Base-by-base conservation (phyloP, 371 early-diverging fungal genomes). In the Haplosporangium sp. region DNA sequence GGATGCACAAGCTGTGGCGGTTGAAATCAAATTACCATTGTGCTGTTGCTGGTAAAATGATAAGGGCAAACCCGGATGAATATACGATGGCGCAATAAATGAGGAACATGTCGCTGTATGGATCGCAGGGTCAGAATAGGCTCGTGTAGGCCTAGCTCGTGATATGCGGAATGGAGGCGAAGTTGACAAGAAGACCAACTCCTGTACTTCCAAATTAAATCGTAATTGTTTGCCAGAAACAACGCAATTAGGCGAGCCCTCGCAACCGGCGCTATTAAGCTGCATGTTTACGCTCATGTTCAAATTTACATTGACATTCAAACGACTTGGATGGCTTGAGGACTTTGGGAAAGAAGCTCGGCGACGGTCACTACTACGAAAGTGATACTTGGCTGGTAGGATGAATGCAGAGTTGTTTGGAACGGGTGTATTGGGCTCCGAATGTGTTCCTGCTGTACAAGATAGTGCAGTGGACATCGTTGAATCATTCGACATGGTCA, bases 131-230 rank as follows among this genome's bases (percentile, higher is more conserved):
- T 78, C 79, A 3, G 79, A 78, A 57, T 78, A 65, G 0, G 79
- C 79, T 7, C 79, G 59, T 27, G 74, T 78, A 0, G 79, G 79
- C 40, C 69, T 74, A 27, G 79, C 79, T 15, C 79, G 58, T 58
- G 79, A 74, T 61, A 78, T 74, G 11, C 79, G 70, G 71, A 78
- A 74, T 8, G 79, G 79, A 4, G 79, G 79, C 19, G 79, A 78
- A 7, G 71, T 67, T 3, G 74, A 74, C 42, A 78, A 50, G 56
- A 78, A 78, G 44, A 78, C 61, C 57, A 78, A 57, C 27, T 78
- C 79, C 42, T 78, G 79, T 11, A 78, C 79, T 57, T 78, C 79
- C 20, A 78, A 68, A 61, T 74, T 78, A 61, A 78, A 78, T 20
- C 79, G 66, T 56, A 78, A 52, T 13, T 78, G 79, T 60, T 78